Evolutionary conservation across 495 filamentous ascomycete species (phyloP).

Genomic region (Penicillium subrubescens): DNA sequence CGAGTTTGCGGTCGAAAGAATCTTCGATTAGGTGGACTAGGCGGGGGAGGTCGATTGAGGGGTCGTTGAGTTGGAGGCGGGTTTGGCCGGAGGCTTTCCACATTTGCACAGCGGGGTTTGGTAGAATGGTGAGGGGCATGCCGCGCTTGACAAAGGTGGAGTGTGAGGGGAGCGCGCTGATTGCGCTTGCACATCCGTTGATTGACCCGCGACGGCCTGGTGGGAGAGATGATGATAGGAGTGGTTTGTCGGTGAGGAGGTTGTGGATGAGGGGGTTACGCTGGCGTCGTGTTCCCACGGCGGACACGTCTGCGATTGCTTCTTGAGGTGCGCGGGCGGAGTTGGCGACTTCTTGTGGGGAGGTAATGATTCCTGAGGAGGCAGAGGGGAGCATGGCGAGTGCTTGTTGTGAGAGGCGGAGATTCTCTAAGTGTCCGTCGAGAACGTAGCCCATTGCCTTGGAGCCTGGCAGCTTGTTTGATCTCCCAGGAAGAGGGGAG

Average conservation of each 20-base stretch:
- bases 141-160: constrained; percentile 86
- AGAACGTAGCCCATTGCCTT: constrained; percentile 23
- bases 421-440: constrained; percentile 68
- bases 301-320: constrained; percentile 50
- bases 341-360: constrained; percentile 77
- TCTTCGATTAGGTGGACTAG: constrained; percentile 90
- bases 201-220: constrained; percentile 54
- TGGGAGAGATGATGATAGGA: constrained; percentile 88
- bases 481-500: constrained; percentile 19
- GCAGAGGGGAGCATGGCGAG: constrained; percentile 80
- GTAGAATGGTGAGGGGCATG: constrained; percentile 83
- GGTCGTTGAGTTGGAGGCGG: constrained; percentile 68
- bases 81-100: constrained; percentile 67
- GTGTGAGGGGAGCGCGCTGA: constrained; percentile 47
- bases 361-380: constrained; percentile 86
- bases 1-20: constrained; percentile 84
- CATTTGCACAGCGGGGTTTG: constrained; percentile 59
- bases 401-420: constrained; percentile 65
- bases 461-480: constrained; percentile 6
- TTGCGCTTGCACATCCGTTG: constrained; percentile 23
- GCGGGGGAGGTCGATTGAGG: constrained; percentile 77
- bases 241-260: constrained; percentile 91
- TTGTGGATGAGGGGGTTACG: constrained; percentile 96
- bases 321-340: constrained; percentile 49
- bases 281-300: constrained; percentile 71